phyloP scores from a whole-genome alignment of 768 basidiomycete species.

The Lactarius quietus region DNA sequence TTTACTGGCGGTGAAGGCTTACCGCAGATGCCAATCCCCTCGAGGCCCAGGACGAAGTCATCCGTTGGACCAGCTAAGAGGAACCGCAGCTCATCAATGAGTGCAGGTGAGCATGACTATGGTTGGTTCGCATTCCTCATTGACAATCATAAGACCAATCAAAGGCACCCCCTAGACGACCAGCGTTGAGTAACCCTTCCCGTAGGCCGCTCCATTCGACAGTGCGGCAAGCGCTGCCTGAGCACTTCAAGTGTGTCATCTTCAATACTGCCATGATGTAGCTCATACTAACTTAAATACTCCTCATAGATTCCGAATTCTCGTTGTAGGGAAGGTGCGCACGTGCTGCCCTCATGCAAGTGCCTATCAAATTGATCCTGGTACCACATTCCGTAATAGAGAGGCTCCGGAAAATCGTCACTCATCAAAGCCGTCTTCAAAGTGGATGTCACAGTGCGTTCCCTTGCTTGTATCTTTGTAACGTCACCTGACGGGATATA shows the following conservation, averaged over 20 bases:
- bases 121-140: no score
- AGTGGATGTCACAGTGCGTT: conserved; percentile 6
- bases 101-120: neutral
- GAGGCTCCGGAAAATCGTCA: conserved; percentile 13
- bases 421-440: neutral
- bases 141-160: no score
- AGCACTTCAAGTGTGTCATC: neutral
- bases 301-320: conserved; percentile 12
- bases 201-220: neutral
- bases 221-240: neutral
- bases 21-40: neutral
- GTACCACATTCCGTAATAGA: neutral
- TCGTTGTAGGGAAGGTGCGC: conserved; percentile 16
- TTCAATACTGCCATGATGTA: neutral
- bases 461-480: neutral
- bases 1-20: no score
- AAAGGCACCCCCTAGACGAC: neutral
- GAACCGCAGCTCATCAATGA: neutral
- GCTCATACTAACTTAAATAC: neutral
- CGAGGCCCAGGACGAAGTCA: neutral
- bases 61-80: neutral
- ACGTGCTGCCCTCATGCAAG: no score
- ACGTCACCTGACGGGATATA: neutral
- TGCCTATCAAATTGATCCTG: neutral
- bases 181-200: no score